These are phyloP conservation scores for Xanthoconium stramineum DNA, from an alignment of 768 basidiomycete genomes.

Conservation along the genomic window DNA sequence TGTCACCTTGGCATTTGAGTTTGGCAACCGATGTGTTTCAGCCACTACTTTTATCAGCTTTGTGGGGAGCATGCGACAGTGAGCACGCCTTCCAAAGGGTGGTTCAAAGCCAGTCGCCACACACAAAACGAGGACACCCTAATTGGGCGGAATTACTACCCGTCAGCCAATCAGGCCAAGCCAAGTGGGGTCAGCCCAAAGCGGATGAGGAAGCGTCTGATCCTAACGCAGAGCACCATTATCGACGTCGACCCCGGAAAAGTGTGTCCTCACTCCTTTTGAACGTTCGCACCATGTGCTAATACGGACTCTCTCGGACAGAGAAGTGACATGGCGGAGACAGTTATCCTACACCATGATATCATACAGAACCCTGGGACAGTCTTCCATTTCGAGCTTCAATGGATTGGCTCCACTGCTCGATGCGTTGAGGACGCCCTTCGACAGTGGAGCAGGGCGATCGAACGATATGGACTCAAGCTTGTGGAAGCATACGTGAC, in stretches of 20 bases:
- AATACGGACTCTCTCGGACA: conserved; percentile 29
- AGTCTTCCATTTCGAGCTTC: conserved; percentile 94
- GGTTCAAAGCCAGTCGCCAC: conserved; percentile 59
- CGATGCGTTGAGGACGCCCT: conserved; percentile 87
- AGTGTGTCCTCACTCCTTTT: conserved; percentile 36
- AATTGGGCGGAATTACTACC: conserved; percentile 34
- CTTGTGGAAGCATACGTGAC: conserved; percentile 93
- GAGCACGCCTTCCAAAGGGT: conserved; percentile 58
- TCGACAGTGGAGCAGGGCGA: conserved; percentile 73
- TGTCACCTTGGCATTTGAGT: not conserved
- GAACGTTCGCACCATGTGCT: conserved; percentile 1
- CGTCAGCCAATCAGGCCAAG: conserved; percentile 33
- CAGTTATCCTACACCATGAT: conserved; percentile 88
- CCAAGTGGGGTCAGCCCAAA: conserved; percentile 39
- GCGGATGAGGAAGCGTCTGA: conserved; percentile 56
- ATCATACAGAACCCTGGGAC: conserved; percentile 93
- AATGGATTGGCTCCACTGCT: conserved; percentile 95
- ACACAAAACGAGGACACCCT: conserved; percentile 40
- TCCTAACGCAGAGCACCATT: conserved; percentile 86
- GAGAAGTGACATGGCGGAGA: conserved; percentile 86
- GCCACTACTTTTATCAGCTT: conserved; percentile 87
- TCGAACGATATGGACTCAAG: conserved; percentile 86
- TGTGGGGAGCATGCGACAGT: conserved; percentile 72
- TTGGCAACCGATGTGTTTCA: conserved; percentile 28
- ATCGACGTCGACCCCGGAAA: conserved; percentile 83